These are phyloP conservation scores for Boletus edulis DNA, from an alignment of 768 basidiomycete species.

Conservation along the genomic window DNA sequence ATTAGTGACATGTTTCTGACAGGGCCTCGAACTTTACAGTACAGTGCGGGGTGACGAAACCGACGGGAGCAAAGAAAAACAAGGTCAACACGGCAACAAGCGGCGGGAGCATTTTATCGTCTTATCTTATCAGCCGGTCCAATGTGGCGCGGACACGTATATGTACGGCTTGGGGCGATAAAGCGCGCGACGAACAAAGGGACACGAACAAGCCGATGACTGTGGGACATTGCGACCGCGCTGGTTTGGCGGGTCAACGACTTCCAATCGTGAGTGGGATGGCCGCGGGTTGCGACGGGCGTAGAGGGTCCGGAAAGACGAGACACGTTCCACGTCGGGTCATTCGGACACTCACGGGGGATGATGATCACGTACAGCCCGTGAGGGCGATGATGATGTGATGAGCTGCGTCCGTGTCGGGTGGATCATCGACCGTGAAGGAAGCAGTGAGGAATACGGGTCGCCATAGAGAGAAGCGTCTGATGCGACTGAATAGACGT, in stretches of 20 bases:
- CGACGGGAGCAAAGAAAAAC: constrained; percentile 11
- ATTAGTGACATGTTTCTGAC: constrained; percentile 1
- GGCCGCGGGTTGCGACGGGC: constrained; percentile 20
- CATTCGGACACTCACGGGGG: constrained; percentile 10
- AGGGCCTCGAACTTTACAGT: constrained; percentile 1
- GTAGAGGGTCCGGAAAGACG: constrained; percentile 19
- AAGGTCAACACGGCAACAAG: constrained; percentile 17
- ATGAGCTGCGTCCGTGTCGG: constrained; percentile 1
- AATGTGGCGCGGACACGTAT: constrained; percentile 25
- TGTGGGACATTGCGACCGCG: constrained; percentile 11
- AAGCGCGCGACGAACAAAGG: constrained; percentile 5
- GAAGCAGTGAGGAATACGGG: constrained; percentile 4
- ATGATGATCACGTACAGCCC: constrained; percentile 24
- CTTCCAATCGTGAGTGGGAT: constrained; percentile 2
- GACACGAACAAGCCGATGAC: constrained; percentile 6
- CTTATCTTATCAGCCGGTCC: constrained; percentile 30
- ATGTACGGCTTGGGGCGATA: constrained; percentile 18
- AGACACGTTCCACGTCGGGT: constrained; percentile 18
- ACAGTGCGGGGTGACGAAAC: constrained; percentile 12
- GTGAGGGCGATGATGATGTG: constrained; percentile 13
- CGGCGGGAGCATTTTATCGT: constrained; percentile 12
- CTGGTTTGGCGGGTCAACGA: constrained; percentile 7
- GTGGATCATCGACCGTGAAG: not conserved
- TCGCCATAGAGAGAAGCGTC: not conserved
- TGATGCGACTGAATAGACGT: not conserved